phyloP scores from a whole-genome alignment of 2,329 filamentous ascomycete species.

The Ilyonectria mors-panacis region DNA sequence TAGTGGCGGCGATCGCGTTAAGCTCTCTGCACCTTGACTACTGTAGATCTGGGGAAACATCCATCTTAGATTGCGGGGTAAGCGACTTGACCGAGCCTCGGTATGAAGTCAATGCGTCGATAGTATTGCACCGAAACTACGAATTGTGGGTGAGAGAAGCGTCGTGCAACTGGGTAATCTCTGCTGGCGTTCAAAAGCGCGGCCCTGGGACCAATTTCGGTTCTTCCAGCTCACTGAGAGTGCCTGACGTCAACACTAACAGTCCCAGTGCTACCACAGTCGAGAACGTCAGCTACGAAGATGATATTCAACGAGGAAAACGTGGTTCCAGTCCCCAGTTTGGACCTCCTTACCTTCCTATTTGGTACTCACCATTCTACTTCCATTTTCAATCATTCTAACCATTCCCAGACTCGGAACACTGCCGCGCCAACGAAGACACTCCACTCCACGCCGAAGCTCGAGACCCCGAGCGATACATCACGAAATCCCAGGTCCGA shows the following conservation, averaged over 20 bases:
- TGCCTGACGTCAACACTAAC: background rate
- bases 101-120: background rate
- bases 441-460: conserved; percentile 72
- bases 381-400: background rate
- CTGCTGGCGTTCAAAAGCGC: background rate
- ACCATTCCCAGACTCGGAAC: conserved; percentile 52
- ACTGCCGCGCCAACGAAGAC: conserved; percentile 58
- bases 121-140: background rate
- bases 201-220: too few relatives aligned
- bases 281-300: background rate
- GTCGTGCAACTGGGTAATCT: background rate
- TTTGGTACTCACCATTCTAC: conserved; percentile 53
- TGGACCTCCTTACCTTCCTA: conserved; percentile 61
- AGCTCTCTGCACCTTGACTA: background rate
- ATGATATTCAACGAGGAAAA: conserved; percentile 57
- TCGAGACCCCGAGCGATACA: conserved; percentile 63
- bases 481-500: conserved; percentile 68
- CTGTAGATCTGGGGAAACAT: conserved; percentile 6
- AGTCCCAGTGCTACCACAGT: background rate
- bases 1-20: background rate
- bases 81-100: conserved; percentile 11
- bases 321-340: conserved; percentile 52
- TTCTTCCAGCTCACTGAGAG: background rate
- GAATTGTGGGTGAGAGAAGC: background rate
- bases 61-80: conserved; percentile 20